These are phyloP conservation scores for Eimeria sp. DNA, from an alignment of 169 alveolate species.

Conservation along the genomic window DNA sequence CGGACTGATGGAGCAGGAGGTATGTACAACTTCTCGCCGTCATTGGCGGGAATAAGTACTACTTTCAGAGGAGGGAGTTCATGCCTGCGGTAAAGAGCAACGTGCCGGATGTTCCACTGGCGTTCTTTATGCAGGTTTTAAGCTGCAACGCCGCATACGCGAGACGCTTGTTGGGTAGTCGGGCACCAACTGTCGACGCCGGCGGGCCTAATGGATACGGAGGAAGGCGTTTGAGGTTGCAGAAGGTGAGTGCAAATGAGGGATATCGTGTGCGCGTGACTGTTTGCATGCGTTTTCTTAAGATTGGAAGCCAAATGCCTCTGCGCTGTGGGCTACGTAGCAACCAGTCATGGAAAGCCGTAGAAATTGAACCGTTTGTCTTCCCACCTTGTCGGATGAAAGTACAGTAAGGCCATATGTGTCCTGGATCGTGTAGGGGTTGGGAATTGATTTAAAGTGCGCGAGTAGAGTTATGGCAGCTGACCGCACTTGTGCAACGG, in stretches of 20 bases:
- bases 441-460: no score
- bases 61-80: background rate
- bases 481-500: background rate
- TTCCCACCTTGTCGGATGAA: background rate
- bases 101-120: no score
- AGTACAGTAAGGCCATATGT: background rate
- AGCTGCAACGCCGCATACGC: no score
- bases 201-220: no score
- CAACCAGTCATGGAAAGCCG: background rate
- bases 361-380: background rate
- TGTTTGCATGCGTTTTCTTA: background rate
- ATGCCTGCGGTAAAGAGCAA: no score
- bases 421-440: background rate
- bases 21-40: background rate
- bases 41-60: background rate
- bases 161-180: no score
- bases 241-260: background rate
- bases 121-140: no score
- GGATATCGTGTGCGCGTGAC: background rate
- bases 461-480: no score
- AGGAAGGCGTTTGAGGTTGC: background rate
- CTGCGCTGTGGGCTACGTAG: background rate
- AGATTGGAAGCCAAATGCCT: background rate
- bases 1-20: background rate
- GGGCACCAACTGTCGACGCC: no score